Evolutionary conservation across 2,329 filamentous ascomycete species (phyloP).

Genomic region (Cladorrhinum sp.): DNA sequence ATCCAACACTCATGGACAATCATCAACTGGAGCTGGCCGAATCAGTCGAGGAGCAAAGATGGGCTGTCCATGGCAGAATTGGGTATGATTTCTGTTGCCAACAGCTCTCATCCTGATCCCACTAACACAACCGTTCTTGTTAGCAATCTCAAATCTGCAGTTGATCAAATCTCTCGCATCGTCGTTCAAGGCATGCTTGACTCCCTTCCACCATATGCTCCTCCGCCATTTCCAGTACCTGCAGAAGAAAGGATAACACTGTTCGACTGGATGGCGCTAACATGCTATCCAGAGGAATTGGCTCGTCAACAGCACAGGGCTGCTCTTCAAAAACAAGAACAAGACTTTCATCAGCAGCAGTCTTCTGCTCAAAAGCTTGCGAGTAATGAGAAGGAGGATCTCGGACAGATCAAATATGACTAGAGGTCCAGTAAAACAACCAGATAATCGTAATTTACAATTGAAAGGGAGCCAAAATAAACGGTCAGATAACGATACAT

Average conservation of each 20-base stretch:
- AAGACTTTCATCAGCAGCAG: not conserved
- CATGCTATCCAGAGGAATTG: slow-evolving; percentile 29
- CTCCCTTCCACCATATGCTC: slow-evolving; percentile 25
- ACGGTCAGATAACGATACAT: not conserved
- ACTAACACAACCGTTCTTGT: not conserved
- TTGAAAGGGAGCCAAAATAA: not conserved
- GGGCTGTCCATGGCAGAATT: slow-evolving; percentile 69
- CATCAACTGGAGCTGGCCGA: slow-evolving; percentile 86
- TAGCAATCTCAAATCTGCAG: slow-evolving; percentile 28
- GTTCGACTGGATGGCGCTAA: slow-evolving; percentile 35
- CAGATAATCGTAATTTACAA: not conserved
- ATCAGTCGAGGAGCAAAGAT: slow-evolving; percentile 70
- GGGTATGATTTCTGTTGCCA: slow-evolving; percentile 46
- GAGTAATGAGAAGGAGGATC: not conserved
- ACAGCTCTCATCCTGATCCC: not conserved
- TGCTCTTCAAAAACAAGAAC: not conserved
- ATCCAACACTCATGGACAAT: slow-evolving; percentile 77
- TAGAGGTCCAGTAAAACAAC: not conserved
- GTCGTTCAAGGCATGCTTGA: slow-evolving; percentile 25
- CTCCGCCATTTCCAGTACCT: slow-evolving; percentile 31
- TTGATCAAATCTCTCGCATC: slow-evolving; percentile 22
- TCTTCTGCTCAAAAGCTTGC: not conserved
- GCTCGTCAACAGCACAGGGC: slow-evolving; percentile 18
- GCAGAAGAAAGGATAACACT: slow-evolving; percentile 31
- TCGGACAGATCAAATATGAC: not conserved